Evolutionary conservation across 805 yeast genomes (phyloP), one percentile per base, ranked within the genome.

Genomic region (Pichia manshurica): DNA sequence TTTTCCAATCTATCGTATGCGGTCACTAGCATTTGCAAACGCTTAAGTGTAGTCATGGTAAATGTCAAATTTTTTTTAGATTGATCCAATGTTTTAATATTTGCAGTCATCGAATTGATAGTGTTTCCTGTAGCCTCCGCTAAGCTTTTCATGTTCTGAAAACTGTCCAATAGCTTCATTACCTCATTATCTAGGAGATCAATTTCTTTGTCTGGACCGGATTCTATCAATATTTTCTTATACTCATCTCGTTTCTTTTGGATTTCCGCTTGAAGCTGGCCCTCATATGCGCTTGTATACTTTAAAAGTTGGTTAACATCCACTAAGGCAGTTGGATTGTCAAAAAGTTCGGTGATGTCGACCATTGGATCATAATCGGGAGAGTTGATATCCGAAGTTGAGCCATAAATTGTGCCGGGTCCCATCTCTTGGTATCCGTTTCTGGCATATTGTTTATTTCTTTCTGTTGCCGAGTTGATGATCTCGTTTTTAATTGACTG

Each of bases 31-130:
- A 90, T 90, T 59, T 89, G 95, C 34, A 93, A 70, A 52, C 96
- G 75, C 58, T 91, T 87, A 55, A 91, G 71, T 33, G 89, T 81
- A 1, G 95, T 87, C 86, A 93, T 87, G 10, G 93, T 79, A 23
- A 80, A 72, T 2, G 88, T 90, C 42, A 93, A 69, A 63, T 93
- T 93, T 60, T 78, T 79, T 69, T 93, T 93, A 32, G 90, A 82
- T 44, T 77, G 78, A 64, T 93, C 98, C 50, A 93, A 71, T 20
- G 74, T 68, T 55, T 87, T 84, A 52, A 93, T 89, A 35, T 82
- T 84, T 4, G 78, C 72, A 0, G 97, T 91, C 77, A 88, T 84
- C 3, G 61, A 64, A 12, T 82, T 71, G 47, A 89, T 87, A 3
- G 80, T 73, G 4, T 64, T 51, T 50, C 84, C 88, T 0, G 95